These are phyloP conservation scores for Haplographium delicatum DNA, from an alignment of 495 filamentous ascomycete genomes.

Conservation along the genomic window DNA sequence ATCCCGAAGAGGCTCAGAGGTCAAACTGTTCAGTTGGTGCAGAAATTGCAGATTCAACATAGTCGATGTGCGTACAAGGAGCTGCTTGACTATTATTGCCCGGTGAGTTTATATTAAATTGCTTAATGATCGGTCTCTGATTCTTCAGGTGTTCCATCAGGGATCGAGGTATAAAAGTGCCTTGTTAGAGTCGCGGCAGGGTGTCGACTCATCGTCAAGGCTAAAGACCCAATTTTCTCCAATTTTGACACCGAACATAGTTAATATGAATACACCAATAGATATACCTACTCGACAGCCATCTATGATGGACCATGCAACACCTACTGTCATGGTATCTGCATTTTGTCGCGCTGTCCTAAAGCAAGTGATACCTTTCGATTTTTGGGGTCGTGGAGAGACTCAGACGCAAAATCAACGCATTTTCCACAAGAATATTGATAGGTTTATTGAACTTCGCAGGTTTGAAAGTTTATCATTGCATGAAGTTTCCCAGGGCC, in stretches of 20 bases:
- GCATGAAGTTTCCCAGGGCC: constrained; percentile 51
- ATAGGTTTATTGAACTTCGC: constrained; percentile 70
- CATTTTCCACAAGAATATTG: constrained; percentile 58
- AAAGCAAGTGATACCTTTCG: constrained; percentile 64
- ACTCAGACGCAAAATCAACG: constrained; percentile 52
- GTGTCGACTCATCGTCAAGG: constrained; percentile 7
- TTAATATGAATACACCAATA: constrained; percentile 1
- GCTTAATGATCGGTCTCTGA: not conserved
- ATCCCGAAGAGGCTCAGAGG: constrained; percentile 78
- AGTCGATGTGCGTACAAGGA: constrained; percentile 69
- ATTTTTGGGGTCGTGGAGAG: constrained; percentile 63
- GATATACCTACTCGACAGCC: constrained; percentile 20
- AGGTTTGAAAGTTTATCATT: constrained; percentile 77
- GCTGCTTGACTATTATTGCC: constrained; percentile 78
- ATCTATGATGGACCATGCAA: constrained; percentile 64
- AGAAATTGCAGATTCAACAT: constrained; percentile 64
- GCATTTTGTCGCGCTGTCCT: constrained; percentile 83
- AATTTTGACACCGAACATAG: constrained; percentile 2
- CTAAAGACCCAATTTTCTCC: constrained; percentile 14
- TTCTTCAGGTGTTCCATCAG: not conserved
- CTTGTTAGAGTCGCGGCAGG: not conserved
- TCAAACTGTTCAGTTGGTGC: constrained; percentile 49
- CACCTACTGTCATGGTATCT: constrained; percentile 64
- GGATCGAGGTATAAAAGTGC: not conserved
- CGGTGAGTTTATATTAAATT: constrained; percentile 26